A percentile compares a stretch with the other conserved stretches of the same genome.
These are phyloP conservation scores for Amanita rimosa DNA, from an alignment of 768 basidiomycete genomes.

Conservation along the genomic window DNA sequence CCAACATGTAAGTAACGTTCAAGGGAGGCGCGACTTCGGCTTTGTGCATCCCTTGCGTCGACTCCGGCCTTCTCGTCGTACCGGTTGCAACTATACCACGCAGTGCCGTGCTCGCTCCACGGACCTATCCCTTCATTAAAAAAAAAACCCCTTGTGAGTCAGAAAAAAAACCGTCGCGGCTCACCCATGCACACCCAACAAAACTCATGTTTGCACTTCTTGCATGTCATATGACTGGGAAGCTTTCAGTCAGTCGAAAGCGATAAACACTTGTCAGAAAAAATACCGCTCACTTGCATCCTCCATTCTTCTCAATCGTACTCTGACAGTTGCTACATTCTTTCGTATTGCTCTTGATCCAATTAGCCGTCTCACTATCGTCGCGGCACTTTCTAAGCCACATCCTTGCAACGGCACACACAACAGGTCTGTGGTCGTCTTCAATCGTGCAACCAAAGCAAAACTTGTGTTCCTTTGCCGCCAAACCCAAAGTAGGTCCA, in stretches of 20 bases:
- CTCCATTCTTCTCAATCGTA: constrained; percentile 99
- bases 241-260: background rate
- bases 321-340: constrained; percentile 94
- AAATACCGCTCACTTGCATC: constrained; percentile 77
- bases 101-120: constrained; percentile 95
- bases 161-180: constrained; percentile 6
- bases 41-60: constrained; percentile 87
- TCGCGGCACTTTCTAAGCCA: constrained; percentile 89
- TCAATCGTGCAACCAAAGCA: constrained; percentile 93
- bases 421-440: constrained; percentile 83
- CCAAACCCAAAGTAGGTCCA: constrained; percentile 12
- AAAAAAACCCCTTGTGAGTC: constrained; percentile 9
- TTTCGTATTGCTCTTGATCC: constrained; percentile 99
- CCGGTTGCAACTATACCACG: constrained; percentile 97
- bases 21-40: constrained; percentile 77
- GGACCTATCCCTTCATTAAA: constrained; percentile 45
- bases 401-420: constrained; percentile 80
- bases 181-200: constrained; percentile 99
- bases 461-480: constrained; percentile 59
- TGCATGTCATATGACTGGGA: constrained; percentile 96
- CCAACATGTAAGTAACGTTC: constrained; percentile 94
- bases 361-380: constrained; percentile 97
- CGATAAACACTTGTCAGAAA: constrained; percentile 5
- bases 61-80: constrained; percentile 88
- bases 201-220: constrained; percentile 98